Evolutionary conservation across 371 early-diverging fungal genomes (phyloP).

Genomic region (Rhizomucor miehei): DNA sequence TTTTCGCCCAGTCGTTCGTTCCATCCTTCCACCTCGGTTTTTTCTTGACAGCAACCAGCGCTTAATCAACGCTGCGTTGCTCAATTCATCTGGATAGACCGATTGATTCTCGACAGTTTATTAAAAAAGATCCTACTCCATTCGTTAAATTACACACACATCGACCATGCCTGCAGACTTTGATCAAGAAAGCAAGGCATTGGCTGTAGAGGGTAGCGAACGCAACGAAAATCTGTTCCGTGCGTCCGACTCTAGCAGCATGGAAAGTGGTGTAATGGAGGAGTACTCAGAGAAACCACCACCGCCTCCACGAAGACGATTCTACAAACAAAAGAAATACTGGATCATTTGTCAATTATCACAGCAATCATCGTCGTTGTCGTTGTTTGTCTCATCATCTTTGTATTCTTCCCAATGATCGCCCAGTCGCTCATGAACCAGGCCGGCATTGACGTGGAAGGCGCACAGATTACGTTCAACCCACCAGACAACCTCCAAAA

Average conservation of each 20-base stretch:
- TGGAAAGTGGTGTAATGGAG: constrained; percentile 25
- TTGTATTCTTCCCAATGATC: constrained; percentile 60
- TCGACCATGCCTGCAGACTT: no score
- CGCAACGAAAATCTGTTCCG: no score
- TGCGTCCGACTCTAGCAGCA: neutral
- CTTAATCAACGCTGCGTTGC: no score
- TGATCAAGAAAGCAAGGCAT: no score
- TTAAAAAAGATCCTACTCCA: no score
- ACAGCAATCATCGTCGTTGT: constrained; percentile 49
- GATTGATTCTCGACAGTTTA: no score
- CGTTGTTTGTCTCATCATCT: constrained; percentile 45
- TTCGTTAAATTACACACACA: no score
- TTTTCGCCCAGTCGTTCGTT: constrained; percentile 1
- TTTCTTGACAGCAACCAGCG: neutral
- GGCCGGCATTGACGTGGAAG: constrained; percentile 42
- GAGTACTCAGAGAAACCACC: constrained; percentile 45
- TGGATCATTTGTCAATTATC: constrained; percentile 55
- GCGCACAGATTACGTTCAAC: constrained; percentile 51
- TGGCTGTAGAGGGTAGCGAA: no score
- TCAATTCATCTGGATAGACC: no score
- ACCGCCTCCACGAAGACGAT: constrained; percentile 33
- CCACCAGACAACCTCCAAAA: constrained; percentile 19
- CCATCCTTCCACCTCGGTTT: constrained; percentile 4
- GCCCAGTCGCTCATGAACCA: constrained; percentile 59
- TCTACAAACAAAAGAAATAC: constrained; percentile 56